Evolutionary conservation across 768 basidiomycete species (phyloP).

Genomic region (Hypholoma fasciculare): DNA sequence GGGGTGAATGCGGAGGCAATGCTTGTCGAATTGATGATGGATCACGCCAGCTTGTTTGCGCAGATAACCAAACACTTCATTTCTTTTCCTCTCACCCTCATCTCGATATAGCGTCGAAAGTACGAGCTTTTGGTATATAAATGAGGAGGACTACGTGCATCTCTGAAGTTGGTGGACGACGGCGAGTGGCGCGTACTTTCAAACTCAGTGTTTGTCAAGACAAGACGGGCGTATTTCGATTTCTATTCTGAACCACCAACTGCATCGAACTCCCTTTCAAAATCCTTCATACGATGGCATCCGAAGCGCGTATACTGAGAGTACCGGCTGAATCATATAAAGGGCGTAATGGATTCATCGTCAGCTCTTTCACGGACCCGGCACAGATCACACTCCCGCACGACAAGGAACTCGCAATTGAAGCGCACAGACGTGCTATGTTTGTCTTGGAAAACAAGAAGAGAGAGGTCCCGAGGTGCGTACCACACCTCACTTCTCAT

Average conservation of each 20-base stretch:
- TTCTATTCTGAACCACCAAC: slow-evolving; percentile 14
- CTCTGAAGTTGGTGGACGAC: background rate
- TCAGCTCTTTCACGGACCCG: slow-evolving; percentile 5
- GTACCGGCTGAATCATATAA: too few relatives aligned
- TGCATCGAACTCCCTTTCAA: background rate
- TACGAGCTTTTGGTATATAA: too few relatives aligned
- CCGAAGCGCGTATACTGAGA: too few relatives aligned
- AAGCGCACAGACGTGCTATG: slow-evolving; percentile 34
- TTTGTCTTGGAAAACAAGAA: slow-evolving; percentile 42
- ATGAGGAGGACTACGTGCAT: background rate
- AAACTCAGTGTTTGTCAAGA: background rate
- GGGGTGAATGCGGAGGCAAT: too few relatives aligned
- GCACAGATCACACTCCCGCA: slow-evolving; percentile 5
- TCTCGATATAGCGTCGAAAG: too few relatives aligned
- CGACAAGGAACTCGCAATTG: slow-evolving; percentile 18
- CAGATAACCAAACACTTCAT: too few relatives aligned
- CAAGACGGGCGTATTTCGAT: slow-evolving; percentile 8
- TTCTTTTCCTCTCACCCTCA: too few relatives aligned
- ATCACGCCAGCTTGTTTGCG: too few relatives aligned
- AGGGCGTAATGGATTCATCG: too few relatives aligned
- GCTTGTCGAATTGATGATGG: too few relatives aligned
- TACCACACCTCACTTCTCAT: background rate
- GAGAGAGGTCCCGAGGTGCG: slow-evolving; percentile 40
- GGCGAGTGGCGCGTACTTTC: background rate
- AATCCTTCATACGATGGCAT: too few relatives aligned